Evolutionary conservation across 2,329 filamentous ascomycete genomes (phyloP).

Genomic region (Aspergillus sojae): DNA sequence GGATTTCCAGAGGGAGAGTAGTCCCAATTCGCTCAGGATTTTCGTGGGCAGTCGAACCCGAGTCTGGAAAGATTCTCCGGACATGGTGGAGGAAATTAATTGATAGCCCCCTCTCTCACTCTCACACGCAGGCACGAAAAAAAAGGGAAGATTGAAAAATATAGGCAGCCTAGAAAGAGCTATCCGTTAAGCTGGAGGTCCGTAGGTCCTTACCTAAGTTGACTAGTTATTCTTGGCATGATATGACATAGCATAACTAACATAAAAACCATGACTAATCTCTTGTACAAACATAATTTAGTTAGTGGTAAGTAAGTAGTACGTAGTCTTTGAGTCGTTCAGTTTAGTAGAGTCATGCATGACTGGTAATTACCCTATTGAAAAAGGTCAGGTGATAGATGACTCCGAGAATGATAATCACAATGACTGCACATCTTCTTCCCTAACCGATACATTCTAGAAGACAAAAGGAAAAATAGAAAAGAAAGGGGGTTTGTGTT

Average conservation of each 20-base stretch:
- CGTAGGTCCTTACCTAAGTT: no score
- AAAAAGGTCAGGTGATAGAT: neutral
- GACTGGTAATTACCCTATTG: neutral
- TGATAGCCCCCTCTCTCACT: neutral
- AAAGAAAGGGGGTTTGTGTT: neutral
- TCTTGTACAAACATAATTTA: neutral
- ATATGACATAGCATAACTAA: neutral
- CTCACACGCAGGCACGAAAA: neutral
- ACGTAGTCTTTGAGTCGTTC: no score
- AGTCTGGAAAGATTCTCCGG: neutral
- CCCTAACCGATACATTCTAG: neutral
- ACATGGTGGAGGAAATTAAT: neutral
- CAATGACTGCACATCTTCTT: neutral
- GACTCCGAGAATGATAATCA: neutral
- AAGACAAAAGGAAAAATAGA: neutral
- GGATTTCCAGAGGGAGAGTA: slow-evolving; percentile 41
- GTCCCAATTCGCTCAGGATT: slow-evolving; percentile 37
- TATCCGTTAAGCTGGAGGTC: no score
- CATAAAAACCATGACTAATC: no score
- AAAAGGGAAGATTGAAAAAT: neutral
- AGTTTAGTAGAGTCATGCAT: neutral
- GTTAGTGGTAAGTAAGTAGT: no score
- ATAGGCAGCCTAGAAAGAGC: neutral
- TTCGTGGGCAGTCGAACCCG: slow-evolving; percentile 6
- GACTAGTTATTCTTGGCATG: neutral